Evolutionary conservation across 2,329 filamentous ascomycete species (phyloP).

Genomic region (Colletotrichum sidae): DNA sequence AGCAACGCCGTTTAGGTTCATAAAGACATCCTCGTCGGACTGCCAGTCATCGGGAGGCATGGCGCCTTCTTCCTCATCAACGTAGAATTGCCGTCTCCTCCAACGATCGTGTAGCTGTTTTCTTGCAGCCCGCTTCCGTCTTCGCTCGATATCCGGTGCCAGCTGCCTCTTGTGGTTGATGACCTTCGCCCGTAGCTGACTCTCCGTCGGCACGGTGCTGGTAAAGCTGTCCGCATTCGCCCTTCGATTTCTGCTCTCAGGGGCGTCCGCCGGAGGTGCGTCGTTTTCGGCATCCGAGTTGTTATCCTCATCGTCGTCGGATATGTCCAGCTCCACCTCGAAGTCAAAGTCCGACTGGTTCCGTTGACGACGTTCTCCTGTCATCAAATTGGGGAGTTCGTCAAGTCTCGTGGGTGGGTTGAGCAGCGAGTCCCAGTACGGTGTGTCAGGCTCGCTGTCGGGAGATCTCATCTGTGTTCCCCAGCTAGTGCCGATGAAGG

Average conservation of each 20-base stretch:
- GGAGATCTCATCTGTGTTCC: slow-evolving; percentile 45
- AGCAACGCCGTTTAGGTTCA: slow-evolving; percentile 48
- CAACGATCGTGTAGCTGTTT: slow-evolving; percentile 76
- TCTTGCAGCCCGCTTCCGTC: slow-evolving; percentile 55
- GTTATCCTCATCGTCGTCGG: slow-evolving; percentile 41
- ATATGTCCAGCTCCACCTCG: slow-evolving; percentile 36
- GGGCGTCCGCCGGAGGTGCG: slow-evolving; percentile 10
- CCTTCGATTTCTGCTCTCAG: slow-evolving; percentile 18
- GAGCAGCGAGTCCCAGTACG: slow-evolving; percentile 57
- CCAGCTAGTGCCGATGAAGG: slow-evolving; percentile 36
- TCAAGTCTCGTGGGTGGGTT: slow-evolving; percentile 58
- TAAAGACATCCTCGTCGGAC: slow-evolving; percentile 68
- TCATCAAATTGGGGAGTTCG: slow-evolving; percentile 55
- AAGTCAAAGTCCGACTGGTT: slow-evolving; percentile 38
- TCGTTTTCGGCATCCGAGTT: slow-evolving; percentile 43
- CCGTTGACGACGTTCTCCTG: slow-evolving; percentile 40
- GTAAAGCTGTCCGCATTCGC: slow-evolving; percentile 45
- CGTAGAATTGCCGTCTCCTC: slow-evolving; percentile 82
- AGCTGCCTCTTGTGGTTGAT: slow-evolving; percentile 50
- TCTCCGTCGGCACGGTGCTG: slow-evolving; percentile 51
- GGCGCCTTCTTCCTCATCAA: slow-evolving; percentile 86
- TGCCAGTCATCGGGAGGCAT: slow-evolving; percentile 73
- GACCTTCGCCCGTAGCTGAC: slow-evolving; percentile 53
- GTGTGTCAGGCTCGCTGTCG: slow-evolving; percentile 47
- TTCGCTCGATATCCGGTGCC: slow-evolving; percentile 52